Base-by-base conservation (phyloP, 495 filamentous ascomycete genomes). In the Tuber indicum region DNA sequence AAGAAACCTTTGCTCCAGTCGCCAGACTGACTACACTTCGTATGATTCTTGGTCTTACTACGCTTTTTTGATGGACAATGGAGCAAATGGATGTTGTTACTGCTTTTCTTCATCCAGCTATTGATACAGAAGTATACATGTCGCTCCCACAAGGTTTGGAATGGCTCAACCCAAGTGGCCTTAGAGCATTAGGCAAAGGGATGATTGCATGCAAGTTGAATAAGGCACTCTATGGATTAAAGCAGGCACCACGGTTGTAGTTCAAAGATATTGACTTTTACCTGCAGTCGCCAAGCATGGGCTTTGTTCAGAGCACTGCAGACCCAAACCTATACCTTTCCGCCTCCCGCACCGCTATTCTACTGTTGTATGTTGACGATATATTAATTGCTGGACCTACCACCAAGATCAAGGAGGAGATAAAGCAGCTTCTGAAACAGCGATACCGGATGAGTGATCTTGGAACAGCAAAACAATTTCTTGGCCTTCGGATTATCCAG, bases 41-140 rank as follows among this genome's bases (percentile, higher is more conserved):
- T 5, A 12, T 26, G 72, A 19, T 44, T 73, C 12, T 69, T 76
- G 10, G 14, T 46, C 3, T 36, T 62, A 32, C 75, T 3, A 69
- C 75, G 7, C 17, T 6, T 16, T 16, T 72, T 0, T 3, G 62
- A 23, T 76, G 70, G 75, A 19, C 45, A 23, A 73, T 76, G 1
- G 36, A 76, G 19, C 75, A 73, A 6, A 72, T 76, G 75, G 75
- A 76, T 62, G 70, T 76, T n/a, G 75, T 72, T 21, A 76, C 75
- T 16, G 75, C 75, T 4, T 76, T 76, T 62, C 46, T 76, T 10
- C 46, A 76, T 49, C 75, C 69, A 21, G 26, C 49, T 32, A 44
- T 76, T 26, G 75, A 76, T 42, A 41, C 9, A 3, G 46, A 76
- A 17, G n/a, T 73, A 2, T 73, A 73, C 47, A 43, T 73, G 72